Conservation (phyloP, 2,329 filamentous ascomycete genomes). For the Grosmannia clavigera region DNA sequence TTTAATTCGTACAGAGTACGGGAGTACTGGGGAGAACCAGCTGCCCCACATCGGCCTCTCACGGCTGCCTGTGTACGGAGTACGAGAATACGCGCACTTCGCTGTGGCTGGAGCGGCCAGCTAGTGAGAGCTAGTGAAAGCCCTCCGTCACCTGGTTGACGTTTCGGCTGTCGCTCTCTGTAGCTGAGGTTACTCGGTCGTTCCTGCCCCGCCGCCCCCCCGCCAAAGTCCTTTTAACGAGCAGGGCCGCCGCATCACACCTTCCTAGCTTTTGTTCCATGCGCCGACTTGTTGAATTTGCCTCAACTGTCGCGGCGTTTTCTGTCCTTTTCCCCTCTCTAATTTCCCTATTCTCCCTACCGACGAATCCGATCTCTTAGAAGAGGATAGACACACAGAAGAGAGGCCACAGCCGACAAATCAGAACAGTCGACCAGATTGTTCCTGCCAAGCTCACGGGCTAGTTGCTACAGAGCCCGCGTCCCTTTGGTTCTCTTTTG, state of each 20-base stretch:
- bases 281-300: not conserved
- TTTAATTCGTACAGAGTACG: not conserved
- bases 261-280: not conserved
- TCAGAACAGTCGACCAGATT: not conserved
- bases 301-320: not conserved
- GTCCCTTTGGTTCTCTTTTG: not conserved
- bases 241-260: not conserved
- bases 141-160: no score
- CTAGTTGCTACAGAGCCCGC: not conserved
- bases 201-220: slow-evolving; percentile 1
- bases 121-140: not conserved
- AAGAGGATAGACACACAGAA: not conserved
- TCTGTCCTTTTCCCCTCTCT: no score
- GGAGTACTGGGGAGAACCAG: not conserved
- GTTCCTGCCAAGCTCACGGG: not conserved
- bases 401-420: not conserved
- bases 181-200: not conserved
- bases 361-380: not conserved
- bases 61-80: not conserved
- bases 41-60: not conserved
- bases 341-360: not conserved
- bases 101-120: slow-evolving; percentile 20
- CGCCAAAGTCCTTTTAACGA: not conserved
- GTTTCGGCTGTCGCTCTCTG: not conserved
- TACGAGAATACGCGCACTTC: slow-evolving; percentile 17